Evolutionary conservation across 495 filamentous ascomycete species (phyloP), one percentile per base, ranked within the genome.

Genomic region (Penicillium malachiteum): DNA sequence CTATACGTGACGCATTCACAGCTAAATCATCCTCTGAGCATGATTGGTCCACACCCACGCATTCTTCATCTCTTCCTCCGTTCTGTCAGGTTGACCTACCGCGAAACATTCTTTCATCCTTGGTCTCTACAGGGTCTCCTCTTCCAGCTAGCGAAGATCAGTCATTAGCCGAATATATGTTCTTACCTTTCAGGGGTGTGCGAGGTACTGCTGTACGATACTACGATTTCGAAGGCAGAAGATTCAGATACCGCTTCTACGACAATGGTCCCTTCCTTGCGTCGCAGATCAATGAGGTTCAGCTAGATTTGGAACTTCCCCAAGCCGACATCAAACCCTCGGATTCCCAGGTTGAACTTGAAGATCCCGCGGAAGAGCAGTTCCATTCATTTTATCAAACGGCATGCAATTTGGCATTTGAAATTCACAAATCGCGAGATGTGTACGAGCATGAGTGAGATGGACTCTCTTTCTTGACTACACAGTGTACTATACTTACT

Each of bases 341-440:
- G 13, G 43, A 41, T 7, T 26, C 21, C 4, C 21, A 26, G 4
- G 52, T 31, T 5, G 53, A 49, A 7, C 49, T 50, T 3, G 45
- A 62, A n/a, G 50, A 50, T 11, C 12, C 50, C 21, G 18, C 67
- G 16, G 52, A 69, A 37, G 48, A 59, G 0, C 48, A 70, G 11
- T 78, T 76, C 57, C 63, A 72, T 47, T 65, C 66, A 1, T 74
- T 78, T 42, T 76, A 75, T 37, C 68, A 50, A 4, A 51, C 69
- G 0, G 68, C 73, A 2, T 76, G 71, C 44, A 54, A 65, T 7
- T 65, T 78, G 66, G 71, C 73, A 9, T 74, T 76, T 48, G 56
- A 63, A 55, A 37, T 71, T 32, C 62, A 70, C 43, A 39, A 50
- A 21, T 16, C 53, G n/a, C 30, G 26, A 46, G 14, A 46, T 12